A percentile compares a stretch with the other conserved stretches of the same genome.
Evolutionary conservation across 140 eudicot genomes (phyloP).

Genomic region (Erigeron philadelphicus): DNA sequence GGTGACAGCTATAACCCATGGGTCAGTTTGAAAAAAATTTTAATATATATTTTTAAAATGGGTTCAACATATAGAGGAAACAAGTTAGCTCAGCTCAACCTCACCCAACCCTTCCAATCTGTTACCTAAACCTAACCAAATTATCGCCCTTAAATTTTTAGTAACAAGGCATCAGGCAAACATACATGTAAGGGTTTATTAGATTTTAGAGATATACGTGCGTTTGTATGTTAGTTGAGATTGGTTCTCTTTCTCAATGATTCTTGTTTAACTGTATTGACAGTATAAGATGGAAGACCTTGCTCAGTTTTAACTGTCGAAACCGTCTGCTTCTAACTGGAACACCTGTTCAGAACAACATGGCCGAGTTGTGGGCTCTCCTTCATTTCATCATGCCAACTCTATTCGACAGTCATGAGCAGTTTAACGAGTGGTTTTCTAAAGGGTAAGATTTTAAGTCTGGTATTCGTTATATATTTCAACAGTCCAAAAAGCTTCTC

Average conservation of each 20-base stretch:
- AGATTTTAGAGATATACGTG: not conserved
- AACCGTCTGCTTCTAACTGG: constrained; percentile 97
- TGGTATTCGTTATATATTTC: not conserved
- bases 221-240: not conserved
- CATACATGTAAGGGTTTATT: not conserved
- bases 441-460: constrained; percentile 62
- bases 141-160: no score
- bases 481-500: not conserved
- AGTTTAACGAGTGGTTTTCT: constrained; percentile 96
- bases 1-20: not conserved
- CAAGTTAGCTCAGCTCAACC: not conserved
- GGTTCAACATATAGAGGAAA: not conserved
- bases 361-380: constrained; percentile 99
- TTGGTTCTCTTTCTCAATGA: constrained; percentile 16
- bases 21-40: not conserved
- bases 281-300: constrained; percentile 99
- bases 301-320: constrained; percentile 95
- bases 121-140: not conserved
- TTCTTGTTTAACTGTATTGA: constrained; percentile 27
- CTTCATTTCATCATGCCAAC: constrained; percentile 98
- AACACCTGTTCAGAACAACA: constrained; percentile 95
- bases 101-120: no score
- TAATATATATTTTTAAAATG: not conserved
- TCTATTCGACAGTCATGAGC: constrained; percentile 93
- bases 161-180: not conserved